These are phyloP conservation scores for Corymbia calophylla DNA, from an alignment of 441 rosid species.

Conservation along the genomic window DNA sequence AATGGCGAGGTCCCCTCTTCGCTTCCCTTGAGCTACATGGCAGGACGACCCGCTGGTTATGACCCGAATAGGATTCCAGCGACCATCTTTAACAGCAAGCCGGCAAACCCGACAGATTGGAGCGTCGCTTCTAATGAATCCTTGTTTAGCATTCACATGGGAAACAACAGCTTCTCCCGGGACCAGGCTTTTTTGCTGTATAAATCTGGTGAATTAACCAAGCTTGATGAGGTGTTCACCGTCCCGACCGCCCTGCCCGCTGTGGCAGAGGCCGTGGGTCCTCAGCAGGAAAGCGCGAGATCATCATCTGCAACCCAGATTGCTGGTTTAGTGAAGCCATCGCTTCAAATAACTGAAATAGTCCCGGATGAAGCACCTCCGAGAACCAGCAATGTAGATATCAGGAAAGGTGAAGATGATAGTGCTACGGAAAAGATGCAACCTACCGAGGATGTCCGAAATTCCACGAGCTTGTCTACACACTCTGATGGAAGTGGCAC, in stretches of 20 bases:
- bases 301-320: background rate
- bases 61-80: constrained; percentile 68
- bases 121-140: constrained; percentile 86
- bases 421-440: background rate
- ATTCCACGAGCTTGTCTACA: constrained; percentile 23
- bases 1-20: background rate
- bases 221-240: constrained; percentile 29
- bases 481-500: constrained; percentile 30
- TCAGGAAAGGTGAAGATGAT: background rate
- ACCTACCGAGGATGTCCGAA: constrained; percentile 9
- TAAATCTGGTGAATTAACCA: constrained; percentile 52
- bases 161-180: constrained; percentile 45
- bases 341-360: background rate
- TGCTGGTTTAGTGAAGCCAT: background rate
- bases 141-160: constrained; percentile 69
- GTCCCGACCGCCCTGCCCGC: constrained; percentile 18
- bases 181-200: constrained; percentile 37
- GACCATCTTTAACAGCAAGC: constrained; percentile 37
- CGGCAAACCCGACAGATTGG: constrained; percentile 53
- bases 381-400: background rate
- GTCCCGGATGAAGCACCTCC: background rate
- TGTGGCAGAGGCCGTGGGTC: constrained; percentile 2
- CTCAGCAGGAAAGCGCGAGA: background rate
- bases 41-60: constrained; percentile 19
- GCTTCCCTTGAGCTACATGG: background rate